These are phyloP conservation scores for Solanum hybrid DNA, from an alignment of 305 asterid genomes.

Conservation along the genomic window DNA sequence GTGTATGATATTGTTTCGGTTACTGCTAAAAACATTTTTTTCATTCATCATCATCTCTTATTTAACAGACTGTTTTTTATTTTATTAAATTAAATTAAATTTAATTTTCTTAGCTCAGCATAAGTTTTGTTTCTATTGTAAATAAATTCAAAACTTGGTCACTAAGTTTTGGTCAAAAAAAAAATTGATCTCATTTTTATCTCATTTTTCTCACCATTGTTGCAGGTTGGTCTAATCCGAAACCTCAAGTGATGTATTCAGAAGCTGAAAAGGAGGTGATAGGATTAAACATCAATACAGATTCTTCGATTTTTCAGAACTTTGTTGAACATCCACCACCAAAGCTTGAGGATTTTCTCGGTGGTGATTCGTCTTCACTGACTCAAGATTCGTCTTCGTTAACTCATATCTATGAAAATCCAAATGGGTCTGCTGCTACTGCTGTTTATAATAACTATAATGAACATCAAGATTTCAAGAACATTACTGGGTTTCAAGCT, in stretches of 20 bases:
- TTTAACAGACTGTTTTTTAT: not conserved
- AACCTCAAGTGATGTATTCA: constrained; percentile 35
- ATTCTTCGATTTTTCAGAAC: constrained; percentile 17
- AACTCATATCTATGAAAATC: constrained; percentile 53
- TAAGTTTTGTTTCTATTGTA: not conserved
- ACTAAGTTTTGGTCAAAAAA: not conserved
- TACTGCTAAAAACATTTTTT: constrained; percentile 9
- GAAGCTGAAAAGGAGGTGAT: constrained; percentile 19
- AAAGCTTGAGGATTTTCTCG: constrained; percentile 78
- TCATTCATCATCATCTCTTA: constrained; percentile 4
- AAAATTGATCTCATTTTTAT: not conserved
- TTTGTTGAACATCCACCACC: constrained; percentile 49
- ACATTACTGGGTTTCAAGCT: constrained; percentile 46
- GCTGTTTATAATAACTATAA: constrained; percentile 16
- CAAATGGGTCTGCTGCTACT: not conserved
- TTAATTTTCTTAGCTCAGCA: constrained; percentile 9
- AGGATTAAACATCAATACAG: constrained; percentile 19
- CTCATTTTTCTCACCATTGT: not conserved
- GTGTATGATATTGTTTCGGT: constrained; percentile 15
- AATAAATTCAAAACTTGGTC: not conserved
- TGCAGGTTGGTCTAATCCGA: constrained; percentile 53
- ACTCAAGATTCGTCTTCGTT: constrained; percentile 67
- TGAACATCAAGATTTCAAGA: constrained; percentile 53
- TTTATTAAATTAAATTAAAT: not conserved
- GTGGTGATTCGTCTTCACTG: constrained; percentile 77